Conservation (phyloP, 2,329 filamentous ascomycete genomes). For the Sporothrix curviconia region DNA sequence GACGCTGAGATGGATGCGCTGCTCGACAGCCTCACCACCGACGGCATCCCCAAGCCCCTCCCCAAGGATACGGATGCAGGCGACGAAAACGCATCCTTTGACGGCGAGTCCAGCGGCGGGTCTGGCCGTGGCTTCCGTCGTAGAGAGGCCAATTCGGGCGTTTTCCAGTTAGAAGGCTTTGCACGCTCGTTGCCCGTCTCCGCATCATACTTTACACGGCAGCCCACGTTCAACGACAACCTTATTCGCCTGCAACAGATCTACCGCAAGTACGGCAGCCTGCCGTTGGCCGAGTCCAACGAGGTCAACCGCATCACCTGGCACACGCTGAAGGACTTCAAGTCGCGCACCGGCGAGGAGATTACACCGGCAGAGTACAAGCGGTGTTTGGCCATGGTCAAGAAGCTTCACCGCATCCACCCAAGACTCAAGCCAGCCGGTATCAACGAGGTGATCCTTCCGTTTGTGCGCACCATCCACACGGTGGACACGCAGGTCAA, state of each 20-base stretch:
- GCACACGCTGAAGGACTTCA: slow-evolving; percentile 73
- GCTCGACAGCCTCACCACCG: background rate
- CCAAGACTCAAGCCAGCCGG: slow-evolving; percentile 66
- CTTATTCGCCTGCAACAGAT: slow-evolving; percentile 68
- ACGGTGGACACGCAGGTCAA: slow-evolving; percentile 45
- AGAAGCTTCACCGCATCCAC: slow-evolving; percentile 78
- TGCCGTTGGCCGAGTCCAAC: slow-evolving; percentile 61
- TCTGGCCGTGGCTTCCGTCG: too few species aligned
- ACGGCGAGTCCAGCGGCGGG: too few species aligned
- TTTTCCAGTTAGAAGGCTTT: slow-evolving; percentile 27
- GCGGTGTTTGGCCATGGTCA: slow-evolving; percentile 66
- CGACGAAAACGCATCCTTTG: too few species aligned
- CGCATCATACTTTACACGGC: slow-evolving; percentile 89
- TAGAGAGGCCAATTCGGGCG: background rate
- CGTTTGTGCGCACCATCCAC: slow-evolving; percentile 73
- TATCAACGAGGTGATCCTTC: slow-evolving; percentile 56
- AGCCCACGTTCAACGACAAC: slow-evolving; percentile 79
- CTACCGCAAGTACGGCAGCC: slow-evolving; percentile 61
- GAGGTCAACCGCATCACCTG: slow-evolving; percentile 71
- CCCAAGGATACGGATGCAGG: background rate
- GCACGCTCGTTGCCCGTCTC: slow-evolving; percentile 77
- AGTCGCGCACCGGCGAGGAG: slow-evolving; percentile 61
- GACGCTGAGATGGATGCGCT: background rate
- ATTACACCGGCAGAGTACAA: slow-evolving; percentile 74
- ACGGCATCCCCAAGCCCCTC: background rate